These are phyloP conservation scores for Rehmannia glutinosa DNA, from an alignment of 257 asterid genomes.

Conservation along the genomic window DNA sequence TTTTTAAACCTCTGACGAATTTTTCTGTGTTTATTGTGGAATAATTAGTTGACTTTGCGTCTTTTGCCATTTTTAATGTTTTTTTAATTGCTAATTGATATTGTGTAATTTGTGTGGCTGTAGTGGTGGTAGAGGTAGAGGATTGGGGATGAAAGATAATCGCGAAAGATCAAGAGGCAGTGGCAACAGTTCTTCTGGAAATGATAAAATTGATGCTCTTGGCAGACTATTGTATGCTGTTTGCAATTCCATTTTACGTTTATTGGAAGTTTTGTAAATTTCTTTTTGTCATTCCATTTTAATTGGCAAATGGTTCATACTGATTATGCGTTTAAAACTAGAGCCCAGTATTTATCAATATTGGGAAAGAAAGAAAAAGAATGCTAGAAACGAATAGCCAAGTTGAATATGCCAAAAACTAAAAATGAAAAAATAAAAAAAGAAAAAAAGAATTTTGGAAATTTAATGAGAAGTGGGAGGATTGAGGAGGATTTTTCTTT, in stretches of 20 bases:
- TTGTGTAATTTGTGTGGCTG: constrained; percentile 16
- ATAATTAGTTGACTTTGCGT: no score
- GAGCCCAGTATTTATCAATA: no score
- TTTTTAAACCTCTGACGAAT: neutral
- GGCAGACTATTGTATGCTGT: constrained; percentile 71
- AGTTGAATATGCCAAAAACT: no score
- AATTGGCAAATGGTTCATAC: neutral
- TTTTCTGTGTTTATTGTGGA: neutral
- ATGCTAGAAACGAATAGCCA: no score
- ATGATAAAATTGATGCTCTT: constrained; percentile 71
- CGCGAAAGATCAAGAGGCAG: constrained; percentile 41
- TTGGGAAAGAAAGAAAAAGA: no score
- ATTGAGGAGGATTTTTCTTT: no score
- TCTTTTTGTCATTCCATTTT: neutral
- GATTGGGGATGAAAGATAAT: constrained; percentile 32
- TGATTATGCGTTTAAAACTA: neutral
- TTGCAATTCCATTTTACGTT: neutral
- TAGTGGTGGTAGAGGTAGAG: constrained; percentile 50
- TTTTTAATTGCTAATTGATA: neutral
- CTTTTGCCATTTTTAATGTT: neutral
- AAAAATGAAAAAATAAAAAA: no score
- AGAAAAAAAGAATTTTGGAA: no score
- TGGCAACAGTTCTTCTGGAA: constrained; percentile 36
- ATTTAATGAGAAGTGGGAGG: no score
- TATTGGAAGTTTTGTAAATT: neutral